These are phyloP conservation scores for Sclerotinia sclerotiorum DNA, from an alignment of 2,329 filamentous ascomycete species.

Conservation along the genomic window DNA sequence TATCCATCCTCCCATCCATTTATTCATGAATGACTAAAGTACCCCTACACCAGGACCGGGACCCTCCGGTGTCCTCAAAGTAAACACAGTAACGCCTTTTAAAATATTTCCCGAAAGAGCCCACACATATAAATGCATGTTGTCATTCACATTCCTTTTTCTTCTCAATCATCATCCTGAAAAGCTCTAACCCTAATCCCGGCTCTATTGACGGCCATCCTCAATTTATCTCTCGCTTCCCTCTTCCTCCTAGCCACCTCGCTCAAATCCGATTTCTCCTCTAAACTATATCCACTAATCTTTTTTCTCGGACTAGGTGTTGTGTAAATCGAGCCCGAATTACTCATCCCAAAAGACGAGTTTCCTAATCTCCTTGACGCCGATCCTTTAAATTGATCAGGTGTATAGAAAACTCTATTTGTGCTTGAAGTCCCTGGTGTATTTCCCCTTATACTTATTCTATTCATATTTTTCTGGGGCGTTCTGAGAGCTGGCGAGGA, in stretches of 20 bases:
- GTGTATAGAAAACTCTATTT: slow-evolving; percentile 36
- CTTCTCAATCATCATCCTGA: slow-evolving; percentile 31
- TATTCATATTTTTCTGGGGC: slow-evolving; percentile 37
- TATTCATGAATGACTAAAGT: not conserved
- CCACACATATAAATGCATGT: not conserved
- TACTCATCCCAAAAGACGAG: slow-evolving; percentile 18
- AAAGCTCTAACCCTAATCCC: slow-evolving; percentile 38
- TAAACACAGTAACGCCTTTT: slow-evolving; percentile 6
- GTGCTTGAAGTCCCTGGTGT: slow-evolving; percentile 34
- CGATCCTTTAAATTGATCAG: slow-evolving; percentile 34
- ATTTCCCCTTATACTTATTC: slow-evolving; percentile 29
- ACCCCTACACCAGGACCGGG: no score
- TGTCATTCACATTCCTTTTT: not conserved
- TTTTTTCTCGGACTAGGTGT: slow-evolving; percentile 53
- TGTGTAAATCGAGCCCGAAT: slow-evolving; percentile 36
- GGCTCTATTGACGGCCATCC: slow-evolving; percentile 37
- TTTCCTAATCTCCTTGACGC: slow-evolving; percentile 30
- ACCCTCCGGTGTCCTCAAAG: not conserved
- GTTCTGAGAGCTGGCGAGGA: slow-evolving; percentile 45
- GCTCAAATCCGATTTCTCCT: slow-evolving; percentile 58
- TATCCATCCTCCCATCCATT: slow-evolving; percentile 10
- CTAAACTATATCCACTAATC: slow-evolving; percentile 58
- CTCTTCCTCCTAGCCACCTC: slow-evolving; percentile 54
- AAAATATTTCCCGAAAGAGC: not conserved
- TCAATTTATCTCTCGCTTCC: slow-evolving; percentile 53